Evolutionary conservation across 2,329 filamentous ascomycete species (phyloP).

Genomic region (Trichoderma koningii): DNA sequence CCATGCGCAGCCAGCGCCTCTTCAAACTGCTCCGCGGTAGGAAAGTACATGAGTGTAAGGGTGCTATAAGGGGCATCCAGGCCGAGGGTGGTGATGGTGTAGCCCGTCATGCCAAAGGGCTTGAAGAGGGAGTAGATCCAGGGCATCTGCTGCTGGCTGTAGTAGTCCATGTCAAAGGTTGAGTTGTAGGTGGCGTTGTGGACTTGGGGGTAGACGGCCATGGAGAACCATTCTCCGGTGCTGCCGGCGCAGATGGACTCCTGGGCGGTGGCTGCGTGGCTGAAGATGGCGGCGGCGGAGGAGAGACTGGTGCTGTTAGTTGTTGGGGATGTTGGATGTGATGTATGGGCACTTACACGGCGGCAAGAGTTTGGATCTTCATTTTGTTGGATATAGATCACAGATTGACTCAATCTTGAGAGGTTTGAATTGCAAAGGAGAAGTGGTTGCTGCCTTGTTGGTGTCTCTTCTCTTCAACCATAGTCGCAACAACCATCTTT

Average conservation of each 20-base stretch:
- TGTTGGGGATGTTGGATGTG: background rate
- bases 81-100: background rate
- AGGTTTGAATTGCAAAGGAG: background rate
- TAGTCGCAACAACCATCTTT: background rate
- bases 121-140: background rate
- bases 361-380: background rate
- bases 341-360: background rate
- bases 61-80: background rate
- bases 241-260: background rate
- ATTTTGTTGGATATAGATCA: background rate
- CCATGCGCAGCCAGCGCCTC: background rate
- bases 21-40: background rate
- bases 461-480: background rate
- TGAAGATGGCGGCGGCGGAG: background rate
- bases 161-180: constrained; percentile 4
- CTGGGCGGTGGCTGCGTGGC: background rate
- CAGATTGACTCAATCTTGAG: background rate
- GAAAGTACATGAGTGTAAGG: background rate
- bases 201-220: background rate
- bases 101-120: background rate
- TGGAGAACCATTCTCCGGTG: background rate
- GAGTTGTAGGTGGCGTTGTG: constrained; percentile 8
- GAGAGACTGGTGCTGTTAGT: background rate
- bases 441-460: background rate
- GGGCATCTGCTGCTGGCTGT: background rate